phyloP scores from a whole-genome alignment of 1,284 basidiomycete species.

The Apiotrichum montevideense region DNA sequence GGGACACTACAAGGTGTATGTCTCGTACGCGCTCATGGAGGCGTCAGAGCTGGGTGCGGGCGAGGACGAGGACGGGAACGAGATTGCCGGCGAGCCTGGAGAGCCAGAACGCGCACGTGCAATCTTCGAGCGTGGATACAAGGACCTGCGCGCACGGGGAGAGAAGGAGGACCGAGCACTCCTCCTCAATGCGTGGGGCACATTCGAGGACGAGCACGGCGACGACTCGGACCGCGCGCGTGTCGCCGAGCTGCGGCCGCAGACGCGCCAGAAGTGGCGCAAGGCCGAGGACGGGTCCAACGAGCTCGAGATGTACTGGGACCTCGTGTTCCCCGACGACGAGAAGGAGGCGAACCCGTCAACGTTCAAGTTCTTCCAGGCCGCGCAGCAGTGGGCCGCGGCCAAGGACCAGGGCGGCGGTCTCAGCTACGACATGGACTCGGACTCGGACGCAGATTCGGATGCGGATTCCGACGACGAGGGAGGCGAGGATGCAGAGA shows the following conservation, averaged over 20 bases:
- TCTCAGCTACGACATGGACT: constrained; percentile 39
- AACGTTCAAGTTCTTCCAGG: constrained; percentile 87
- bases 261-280: constrained; percentile 75
- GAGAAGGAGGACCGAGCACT: constrained; percentile 88
- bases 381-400: constrained; percentile 76
- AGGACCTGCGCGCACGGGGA: constrained; percentile 68
- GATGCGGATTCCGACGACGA: constrained; percentile 5
- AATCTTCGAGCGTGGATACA: constrained; percentile 80
- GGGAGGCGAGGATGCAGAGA: constrained; percentile 10
- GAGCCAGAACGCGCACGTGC: constrained; percentile 63
- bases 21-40: constrained; percentile 50
- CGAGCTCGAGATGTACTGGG: constrained; percentile 82
- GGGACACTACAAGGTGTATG: constrained; percentile 77
- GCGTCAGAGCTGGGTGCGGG: constrained; percentile 51
- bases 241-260: constrained; percentile 84
- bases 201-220: constrained; percentile 76
- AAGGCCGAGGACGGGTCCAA: constrained; percentile 77
- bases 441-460: constrained; percentile 24
- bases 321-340: constrained; percentile 90
- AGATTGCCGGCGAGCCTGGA: constrained; percentile 61
- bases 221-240: constrained; percentile 61
- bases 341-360: constrained; percentile 84
- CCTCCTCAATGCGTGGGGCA: constrained; percentile 86
- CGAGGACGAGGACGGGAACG: constrained; percentile 67
- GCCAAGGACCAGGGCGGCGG: constrained; percentile 23